Evolutionary conservation across 148 eudicot genomes (phyloP), one percentile per base, ranked within the genome.

Genomic region (Cornus suecica): DNA sequence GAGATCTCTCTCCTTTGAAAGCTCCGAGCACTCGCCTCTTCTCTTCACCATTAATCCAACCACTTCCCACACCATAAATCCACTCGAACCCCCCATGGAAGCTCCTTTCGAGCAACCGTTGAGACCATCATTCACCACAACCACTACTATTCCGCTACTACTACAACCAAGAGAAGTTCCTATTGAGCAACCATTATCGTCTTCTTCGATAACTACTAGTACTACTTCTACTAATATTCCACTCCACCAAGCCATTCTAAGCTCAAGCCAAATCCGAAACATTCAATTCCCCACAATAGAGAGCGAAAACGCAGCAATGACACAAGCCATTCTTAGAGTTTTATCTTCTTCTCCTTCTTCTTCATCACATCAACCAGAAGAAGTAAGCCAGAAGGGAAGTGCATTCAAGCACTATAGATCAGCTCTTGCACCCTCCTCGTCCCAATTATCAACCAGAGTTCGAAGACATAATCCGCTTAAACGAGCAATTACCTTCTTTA

Each of bases 301-400:
- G 61, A 76, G 70, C 23, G 90, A 90, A 28, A 90, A 91, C n/a
- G 90, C 85, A 0, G 90, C 90, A 69, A 83, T 93, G 48, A 83
- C 90, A 15, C 83, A 71, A 45, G 98, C 96, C 26, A 82, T 88
- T 23, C 76, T 93, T 0, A 87, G 89, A 10, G 84, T 91, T 3
- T 69, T 93, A 23, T 87, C 90, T n/a, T 75, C 87, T 71, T 41
- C 77, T 13, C 4, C 81, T 18, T 69, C 86, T 23, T 26, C 77
- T 20, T 74, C 77, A 31, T 45, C 69, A 1, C 77, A 51, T 51
- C 79, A 58, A 42, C 62, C 63, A n/a, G n/a, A n/a, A n/a, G n/a
- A 48, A 48, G 18, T 8, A 26, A 63, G 65, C 58, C 79, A 66
- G 30, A 72, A 65, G 20, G 58, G 67, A 2, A 87, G 88, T 70